phyloP scores from a whole-genome alignment of 192 early-diverging fungal genomes.

The Paraglomus occultum region DNA sequence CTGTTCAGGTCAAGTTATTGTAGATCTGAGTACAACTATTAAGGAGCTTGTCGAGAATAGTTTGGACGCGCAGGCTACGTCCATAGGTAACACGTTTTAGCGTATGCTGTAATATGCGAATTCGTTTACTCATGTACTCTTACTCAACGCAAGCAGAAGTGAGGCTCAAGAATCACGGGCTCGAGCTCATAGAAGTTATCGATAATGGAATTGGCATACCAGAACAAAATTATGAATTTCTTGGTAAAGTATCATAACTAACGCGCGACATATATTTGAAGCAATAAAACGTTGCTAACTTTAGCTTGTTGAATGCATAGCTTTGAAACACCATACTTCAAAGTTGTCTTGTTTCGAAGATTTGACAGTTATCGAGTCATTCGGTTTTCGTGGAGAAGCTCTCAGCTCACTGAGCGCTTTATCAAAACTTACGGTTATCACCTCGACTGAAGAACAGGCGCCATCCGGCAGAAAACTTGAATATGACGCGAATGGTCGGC shows the following conservation, averaged over 20 bases:
- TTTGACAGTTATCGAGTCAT: constrained; percentile 68
- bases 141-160: constrained; percentile 65
- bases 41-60: constrained; percentile 97
- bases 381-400: constrained; percentile 95
- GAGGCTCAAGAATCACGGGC: constrained; percentile 74
- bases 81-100: constrained; percentile 48
- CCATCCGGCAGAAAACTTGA: constrained; percentile 66
- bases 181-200: constrained; percentile 69
- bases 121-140: not conserved
- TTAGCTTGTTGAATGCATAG: constrained; percentile 34
- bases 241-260: constrained; percentile 53
- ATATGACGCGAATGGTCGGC: constrained; percentile 63
- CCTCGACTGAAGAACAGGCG: constrained; percentile 55
- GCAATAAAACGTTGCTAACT: not conserved
- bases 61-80: constrained; percentile 82
- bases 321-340: constrained; percentile 86
- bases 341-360: constrained; percentile 81
- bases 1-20: constrained; percentile 87
- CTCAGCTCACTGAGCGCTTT: constrained; percentile 85
- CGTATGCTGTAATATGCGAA: no score
- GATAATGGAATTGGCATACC: constrained; percentile 90
- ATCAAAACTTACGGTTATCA: constrained; percentile 63
- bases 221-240: constrained; percentile 52
- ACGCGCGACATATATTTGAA: no score
- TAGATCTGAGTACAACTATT: constrained; percentile 77